Evolutionary conservation across 306 rosid species (phyloP), one percentile per base, ranked within the genome.

Genomic region (Hippophae gyantsensis): DNA sequence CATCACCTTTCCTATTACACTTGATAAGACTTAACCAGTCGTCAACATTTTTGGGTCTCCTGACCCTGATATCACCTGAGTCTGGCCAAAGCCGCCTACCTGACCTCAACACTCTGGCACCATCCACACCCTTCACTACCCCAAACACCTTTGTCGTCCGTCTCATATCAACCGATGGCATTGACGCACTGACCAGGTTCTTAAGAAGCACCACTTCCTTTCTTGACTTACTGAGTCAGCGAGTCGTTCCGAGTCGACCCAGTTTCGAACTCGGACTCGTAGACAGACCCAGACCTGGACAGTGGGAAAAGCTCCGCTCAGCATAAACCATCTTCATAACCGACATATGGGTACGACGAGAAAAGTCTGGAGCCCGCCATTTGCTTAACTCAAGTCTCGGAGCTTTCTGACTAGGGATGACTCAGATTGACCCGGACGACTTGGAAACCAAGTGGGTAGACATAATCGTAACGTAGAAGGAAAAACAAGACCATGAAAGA

Each of bases 131-230:
- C 65, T 72, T 83, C 42, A 67, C 86, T 54, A 83, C 78, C 11
- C 92, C 92, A 8, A 89, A 81, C 38, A 81, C 92, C 69, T 87
- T 78, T 13, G 86, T 82, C 2, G 97, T 81, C 63, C 84, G 73
- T 61, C 87, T 77, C 89, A 84, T 89, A 64, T 78, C 92, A 42
- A 77, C 88, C 56, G 92, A 71, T 62, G 97, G 89, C 92, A 83
- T 85, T 70, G 74, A 81, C 87, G 82, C 45, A 49, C 71, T 43
- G 72, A 60, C 61, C 60, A 52, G 5, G 13, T 47, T 57, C 62
- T 80, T 56, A 44, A 67, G 61, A 42, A 72, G 57, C 44, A 63
- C 69, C 25, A 72, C 70, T 44, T 44, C 13, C 56, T 49, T 9
- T 7, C 26, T 41, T 43, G 25, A 57, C 67, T 58, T 64, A 8